Evolutionary conservation across 345 rosid species (phyloP), one percentile per base, ranked within the genome.

Genomic region (Gossypium mustelinum): DNA sequence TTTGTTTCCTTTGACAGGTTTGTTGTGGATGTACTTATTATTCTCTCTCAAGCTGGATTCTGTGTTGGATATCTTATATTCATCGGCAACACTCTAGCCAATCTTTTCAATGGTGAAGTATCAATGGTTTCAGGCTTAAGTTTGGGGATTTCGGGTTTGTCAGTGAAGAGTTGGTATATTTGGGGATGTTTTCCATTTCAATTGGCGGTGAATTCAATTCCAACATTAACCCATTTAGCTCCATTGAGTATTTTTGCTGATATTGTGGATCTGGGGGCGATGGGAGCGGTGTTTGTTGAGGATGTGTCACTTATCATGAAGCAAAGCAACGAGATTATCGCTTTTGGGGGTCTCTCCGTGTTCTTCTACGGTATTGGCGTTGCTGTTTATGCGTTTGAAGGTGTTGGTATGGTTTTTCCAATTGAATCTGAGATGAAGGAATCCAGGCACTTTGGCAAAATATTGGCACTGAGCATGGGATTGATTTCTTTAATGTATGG

Each of bases 241-340:
- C 98, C 97, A 45, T 75, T 92, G 75, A 94, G 98, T 80, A 92
- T 94, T 13, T 90, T 94, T 69, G 97, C 98, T 13, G 97, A 94
- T 75, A 56, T 92, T 20, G 88, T 92, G 57, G 98, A 92, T 82
- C 83, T 94, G 5, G 93, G 80, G 20, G 92, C 98, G 0, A 90
- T 88, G 90, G 92, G 80, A 8, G 87, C 89, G 11, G 97, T 89
- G 8, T 78, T 94, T 68, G 84, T 84, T 0, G 85, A 94, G 79
- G 97, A 90, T 57, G 61, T 85, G 20, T 18, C 82, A 22, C 81
- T 85, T 7, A 76, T 84, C 50, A 4, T 85, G 51, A 82, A 79
- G 76, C 81, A 82, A 16, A 87, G 82, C 78, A 89, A 82, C 0
- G 80, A 84, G 12, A 87, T 88, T 17, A 73, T 56, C 62, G 91